Base-by-base conservation (phyloP, 2,329 filamentous ascomycete genomes). In the Colletotrichum magnum region DNA sequence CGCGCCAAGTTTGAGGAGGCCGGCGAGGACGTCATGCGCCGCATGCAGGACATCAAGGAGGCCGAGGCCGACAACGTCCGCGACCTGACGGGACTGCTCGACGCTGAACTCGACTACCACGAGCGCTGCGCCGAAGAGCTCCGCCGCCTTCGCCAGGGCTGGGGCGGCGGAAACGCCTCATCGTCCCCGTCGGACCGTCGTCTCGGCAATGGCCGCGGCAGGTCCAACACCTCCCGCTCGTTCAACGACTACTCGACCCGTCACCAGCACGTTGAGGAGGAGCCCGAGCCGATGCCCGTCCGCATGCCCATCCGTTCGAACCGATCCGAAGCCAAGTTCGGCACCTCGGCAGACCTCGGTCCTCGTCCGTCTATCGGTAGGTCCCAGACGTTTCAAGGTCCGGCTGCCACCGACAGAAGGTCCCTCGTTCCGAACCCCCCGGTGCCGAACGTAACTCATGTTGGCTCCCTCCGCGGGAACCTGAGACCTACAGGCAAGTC, bases 1-100 rank as follows among this genome's bases (percentile, higher is more conserved):
- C 97, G 97, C 80, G 93, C 94, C 75, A 98, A 98, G 82, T 98
- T 97, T 77, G 96, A 98, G 78, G 96, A 98, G 83, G 92, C 94
- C 16, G 96, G 89, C 77, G 95, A 98, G 77, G 95, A 98, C 75
- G 95, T 98, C 63, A 88, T 92, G 74, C 90, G 95, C 69, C 89
- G 95, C 64, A 98, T 98, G 96, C 90, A 97, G 81, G 95, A 98
- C 77, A 97, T 98, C 82, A 95, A 96, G 83, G 95, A 98, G 75
- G 89, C 94, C 24, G 95, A 98, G 80, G 87, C 86, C 51, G 95
- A 98, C 72, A 94, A 91, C 76, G 89, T 97, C 50, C 86, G 88
- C 56, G 94, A 97, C 76, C 84, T 98, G 65, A 90, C 90, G 4
- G 85, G 89, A 18, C 97, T 98, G 79, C 83, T 98, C 59, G 95